Evolutionary conservation across 2,329 filamentous ascomycete genomes (phyloP), one percentile per base, ranked within the genome.

Genomic region (Phyllosticta citribraziliensis): DNA sequence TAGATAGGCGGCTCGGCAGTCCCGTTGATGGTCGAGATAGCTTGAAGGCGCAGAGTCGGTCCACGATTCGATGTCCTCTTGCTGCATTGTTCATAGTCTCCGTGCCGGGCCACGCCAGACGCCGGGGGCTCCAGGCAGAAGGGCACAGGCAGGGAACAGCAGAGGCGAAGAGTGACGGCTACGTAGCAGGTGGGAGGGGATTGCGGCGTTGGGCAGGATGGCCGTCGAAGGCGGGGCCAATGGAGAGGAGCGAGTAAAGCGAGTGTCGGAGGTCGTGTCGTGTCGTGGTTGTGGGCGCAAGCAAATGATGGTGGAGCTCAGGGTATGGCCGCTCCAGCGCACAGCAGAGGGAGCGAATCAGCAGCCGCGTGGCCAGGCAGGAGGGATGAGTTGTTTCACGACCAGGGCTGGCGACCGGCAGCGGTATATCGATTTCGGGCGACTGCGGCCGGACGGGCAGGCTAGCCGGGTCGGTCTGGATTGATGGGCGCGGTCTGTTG

Each of bases 21-120:
- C 55, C 30, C 55, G 55, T 19, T 58, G 50, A 55, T 57, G 55
- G 22, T 47, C 40, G 40, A 47, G 40, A 47, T 50, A 55, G 60
- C 55, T 24, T 40, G 60, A 58, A 20, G 35, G 60, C 57, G 60
- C 50, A 52, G 24, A 54, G 59, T 24, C 53, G 60, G 50, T 57
- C 59, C 60, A 62, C 24, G 60, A 58, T 51, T 62, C 55, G 51
- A 58, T 50, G 24, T 62, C 60, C 24, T 58, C 55, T 55, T 55
- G 40, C 60, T 62, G 55, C 60, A 62, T 62, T 40, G 50, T 53
- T 61, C 55, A 56, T 61, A 56, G 55, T 61, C 55, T 62, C 60
- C 60, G 60, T 56, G 56, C 60, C 60, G 55, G 52, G 60, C 60
- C 60, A 62, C 60, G 60, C 60, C 60, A 62, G 60, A 57, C 60